phyloP scores from a whole-genome alignment of 129 eudicot genomes.

The Logfia minima region DNA sequence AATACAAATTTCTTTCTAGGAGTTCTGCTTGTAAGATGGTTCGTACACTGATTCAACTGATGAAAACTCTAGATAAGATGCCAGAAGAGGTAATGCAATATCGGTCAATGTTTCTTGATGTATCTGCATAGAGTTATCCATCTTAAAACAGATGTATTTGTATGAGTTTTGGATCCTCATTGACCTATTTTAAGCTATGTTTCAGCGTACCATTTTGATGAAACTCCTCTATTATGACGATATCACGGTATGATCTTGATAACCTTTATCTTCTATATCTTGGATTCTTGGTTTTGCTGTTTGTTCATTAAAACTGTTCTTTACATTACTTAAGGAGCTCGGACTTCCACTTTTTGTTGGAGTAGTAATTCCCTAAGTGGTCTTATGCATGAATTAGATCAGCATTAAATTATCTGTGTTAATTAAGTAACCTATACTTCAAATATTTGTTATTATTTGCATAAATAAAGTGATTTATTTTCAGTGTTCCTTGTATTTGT shows the following conservation, averaged over 20 bases:
- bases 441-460: not conserved
- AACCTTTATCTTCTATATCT: conserved; percentile 13
- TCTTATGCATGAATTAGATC: not conserved
- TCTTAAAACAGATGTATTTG: not conserved
- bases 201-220: conserved; percentile 98
- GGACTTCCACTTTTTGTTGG: not conserved
- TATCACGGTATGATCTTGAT: conserved; percentile 75
- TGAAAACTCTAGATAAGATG: conserved; percentile 98
- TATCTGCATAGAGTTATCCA: not conserved
- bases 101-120: not conserved
- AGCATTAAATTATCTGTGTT: not conserved
- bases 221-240: conserved; percentile 87
- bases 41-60: conserved; percentile 80
- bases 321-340: not conserved
- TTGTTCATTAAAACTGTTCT: conserved; percentile 20
- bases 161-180: not conserved
- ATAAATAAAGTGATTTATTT: not conserved
- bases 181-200: conserved; percentile 10
- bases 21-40: conserved; percentile 97
- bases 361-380: not conserved
- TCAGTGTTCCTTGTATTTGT: not conserved
- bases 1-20: conserved; percentile 38
- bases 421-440: not conserved
- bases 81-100: conserved; percentile 78
- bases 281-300: conserved; percentile 1